Evolutionary conservation across 2,329 filamentous ascomycete genomes (phyloP).

Genomic region (Cercospora sojina): DNA sequence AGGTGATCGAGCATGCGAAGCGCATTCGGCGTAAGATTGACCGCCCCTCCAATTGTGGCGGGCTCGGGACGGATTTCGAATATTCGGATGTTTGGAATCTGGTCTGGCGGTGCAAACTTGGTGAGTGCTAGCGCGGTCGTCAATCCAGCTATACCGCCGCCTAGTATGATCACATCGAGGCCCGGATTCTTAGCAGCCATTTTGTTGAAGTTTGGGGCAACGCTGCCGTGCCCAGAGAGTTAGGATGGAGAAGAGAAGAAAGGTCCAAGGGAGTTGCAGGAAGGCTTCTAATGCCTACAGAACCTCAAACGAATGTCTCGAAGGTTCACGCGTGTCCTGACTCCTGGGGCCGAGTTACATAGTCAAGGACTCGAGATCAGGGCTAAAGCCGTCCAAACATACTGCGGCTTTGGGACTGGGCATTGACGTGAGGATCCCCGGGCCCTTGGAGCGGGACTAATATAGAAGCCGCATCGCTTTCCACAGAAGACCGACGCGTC

Average conservation of each 20-base stretch:
- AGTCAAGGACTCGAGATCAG: neutral
- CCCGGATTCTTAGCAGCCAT: constrained; percentile 36
- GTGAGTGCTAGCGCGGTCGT: constrained; percentile 51
- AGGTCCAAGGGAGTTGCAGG: neutral
- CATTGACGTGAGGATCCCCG: neutral
- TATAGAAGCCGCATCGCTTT: constrained; percentile 5
- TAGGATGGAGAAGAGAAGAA: neutral
- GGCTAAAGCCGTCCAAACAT: neutral
- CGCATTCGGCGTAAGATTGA: constrained; percentile 51
- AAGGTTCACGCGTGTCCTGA: neutral
- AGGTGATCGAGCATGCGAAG: constrained; percentile 43
- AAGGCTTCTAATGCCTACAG: neutral
- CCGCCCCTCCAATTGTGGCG: constrained; percentile 48
- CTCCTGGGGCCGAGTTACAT: constrained; percentile 6
- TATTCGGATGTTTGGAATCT: constrained; percentile 45
- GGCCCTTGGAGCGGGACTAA: neutral
- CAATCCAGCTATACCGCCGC: constrained; percentile 54
- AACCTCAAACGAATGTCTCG: neutral
- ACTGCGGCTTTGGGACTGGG: neutral
- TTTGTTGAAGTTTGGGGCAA: neutral
- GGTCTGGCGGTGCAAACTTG: constrained; percentile 42
- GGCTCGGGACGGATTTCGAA: constrained; percentile 51
- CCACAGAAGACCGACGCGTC: neutral
- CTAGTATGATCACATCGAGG: constrained; percentile 50
- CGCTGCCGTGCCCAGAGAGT: neutral